These are phyloP conservation scores for Solioccasus polychromus DNA, from an alignment of 768 basidiomycete species.

Conservation along the genomic window DNA sequence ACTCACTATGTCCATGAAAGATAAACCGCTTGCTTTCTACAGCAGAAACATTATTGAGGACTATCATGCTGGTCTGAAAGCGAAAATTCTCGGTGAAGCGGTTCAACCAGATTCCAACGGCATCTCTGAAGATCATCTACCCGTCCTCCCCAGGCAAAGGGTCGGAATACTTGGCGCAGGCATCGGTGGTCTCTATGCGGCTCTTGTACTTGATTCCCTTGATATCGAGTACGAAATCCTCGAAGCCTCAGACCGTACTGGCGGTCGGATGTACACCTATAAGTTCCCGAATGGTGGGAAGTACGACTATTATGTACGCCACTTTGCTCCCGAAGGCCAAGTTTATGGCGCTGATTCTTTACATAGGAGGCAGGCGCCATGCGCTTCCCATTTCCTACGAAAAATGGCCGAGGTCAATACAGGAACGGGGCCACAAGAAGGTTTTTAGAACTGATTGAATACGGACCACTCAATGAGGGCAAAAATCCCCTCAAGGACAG, in stretches of 20 bases:
- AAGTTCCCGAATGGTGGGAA: slow-evolving; percentile 29
- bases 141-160: background rate
- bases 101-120: background rate
- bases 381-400: slow-evolving; percentile 33
- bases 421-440: slow-evolving; percentile 23
- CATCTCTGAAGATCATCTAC: background rate
- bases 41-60: no score
- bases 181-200: slow-evolving; percentile 38
- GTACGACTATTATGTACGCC: slow-evolving; percentile 37
- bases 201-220: slow-evolving; percentile 43
- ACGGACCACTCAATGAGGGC: no score
- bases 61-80: no score
- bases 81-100: no score
- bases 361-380: slow-evolving; percentile 39
- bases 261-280: slow-evolving; percentile 46
- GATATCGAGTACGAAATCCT: slow-evolving; percentile 45
- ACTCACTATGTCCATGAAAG: no score
- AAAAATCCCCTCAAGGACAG: no score
- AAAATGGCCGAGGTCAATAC: slow-evolving; percentile 7
- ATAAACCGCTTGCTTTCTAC: no score
- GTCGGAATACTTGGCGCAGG: slow-evolving; percentile 23
- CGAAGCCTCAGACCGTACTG: slow-evolving; percentile 39
- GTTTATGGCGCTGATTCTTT: background rate
- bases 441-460: no score
- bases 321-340: background rate